Conservation (phyloP, 2,329 filamentous ascomycete genomes). For the Diaporthe aspalathi region DNA sequence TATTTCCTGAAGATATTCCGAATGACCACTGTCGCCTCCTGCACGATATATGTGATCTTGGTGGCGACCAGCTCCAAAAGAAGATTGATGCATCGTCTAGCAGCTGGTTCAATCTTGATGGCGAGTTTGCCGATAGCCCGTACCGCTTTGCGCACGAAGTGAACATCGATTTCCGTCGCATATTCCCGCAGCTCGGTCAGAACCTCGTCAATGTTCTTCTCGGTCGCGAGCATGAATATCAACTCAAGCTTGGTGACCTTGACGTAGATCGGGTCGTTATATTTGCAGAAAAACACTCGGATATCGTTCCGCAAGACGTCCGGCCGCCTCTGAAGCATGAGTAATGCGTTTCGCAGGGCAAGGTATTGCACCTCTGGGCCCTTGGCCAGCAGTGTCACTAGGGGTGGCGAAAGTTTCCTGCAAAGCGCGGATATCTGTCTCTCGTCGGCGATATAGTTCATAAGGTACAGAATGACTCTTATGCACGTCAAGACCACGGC, state of each 20-base stretch:
- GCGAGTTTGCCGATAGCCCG: constrained; percentile 97
- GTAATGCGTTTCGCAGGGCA: constrained; percentile 89
- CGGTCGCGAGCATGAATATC: constrained; percentile 98
- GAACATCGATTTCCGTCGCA: constrained; percentile 97
- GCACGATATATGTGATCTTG: constrained; percentile 99
- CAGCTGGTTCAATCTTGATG: constrained; percentile 98
- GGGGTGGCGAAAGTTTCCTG: constrained; percentile 91
- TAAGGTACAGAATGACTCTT: constrained; percentile 93
- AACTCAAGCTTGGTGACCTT: constrained; percentile 99
- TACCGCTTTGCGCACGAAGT: constrained; percentile 98
- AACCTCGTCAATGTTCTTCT: constrained; percentile 95
- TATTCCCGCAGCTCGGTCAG: constrained; percentile 95
- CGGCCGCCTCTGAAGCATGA: constrained; percentile 92
- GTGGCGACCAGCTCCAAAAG: constrained; percentile 93
- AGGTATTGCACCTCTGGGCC: constrained; percentile 99
- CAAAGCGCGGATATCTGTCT: constrained; percentile 89
- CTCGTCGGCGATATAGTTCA: constrained; percentile 97
- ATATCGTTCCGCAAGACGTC: constrained; percentile 97
- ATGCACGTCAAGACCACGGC: constrained; percentile 97
- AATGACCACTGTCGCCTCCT: constrained; percentile 98
- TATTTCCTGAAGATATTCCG: constrained; percentile 99
- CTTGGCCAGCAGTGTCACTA: constrained; percentile 95
- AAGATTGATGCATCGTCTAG: constrained; percentile 90
- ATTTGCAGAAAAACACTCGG: constrained; percentile 99
- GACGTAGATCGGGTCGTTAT: constrained; percentile 99